A percentile compares a stretch with the other conserved stretches of the same genome.
Evolutionary conservation across 495 filamentous ascomycete genomes (phyloP).

Genomic region (Podospora fimiseda): DNA sequence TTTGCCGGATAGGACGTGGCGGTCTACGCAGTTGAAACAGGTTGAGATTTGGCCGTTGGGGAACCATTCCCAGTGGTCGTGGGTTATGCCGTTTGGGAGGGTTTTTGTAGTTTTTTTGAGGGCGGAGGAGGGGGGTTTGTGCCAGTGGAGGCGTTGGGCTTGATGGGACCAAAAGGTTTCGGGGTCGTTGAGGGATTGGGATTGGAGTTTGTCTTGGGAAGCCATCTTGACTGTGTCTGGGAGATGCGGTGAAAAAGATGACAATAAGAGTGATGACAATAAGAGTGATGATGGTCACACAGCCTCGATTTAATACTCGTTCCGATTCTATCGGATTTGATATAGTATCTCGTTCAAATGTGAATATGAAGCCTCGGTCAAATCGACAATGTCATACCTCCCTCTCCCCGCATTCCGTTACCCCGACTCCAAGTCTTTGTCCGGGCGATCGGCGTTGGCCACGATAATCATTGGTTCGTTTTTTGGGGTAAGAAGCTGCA

Average conservation of each 20-base stretch:
- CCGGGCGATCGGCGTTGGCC: too few relatives aligned
- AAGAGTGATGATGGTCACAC: too few relatives aligned
- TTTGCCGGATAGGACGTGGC: constrained; percentile 70
- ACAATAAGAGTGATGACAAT: not conserved
- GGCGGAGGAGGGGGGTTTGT: constrained; percentile 54
- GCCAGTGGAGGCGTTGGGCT: constrained; percentile 71
- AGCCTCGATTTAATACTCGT: too few relatives aligned
- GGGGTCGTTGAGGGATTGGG: constrained; percentile 53
- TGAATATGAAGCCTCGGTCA: too few relatives aligned
- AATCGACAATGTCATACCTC: not conserved
- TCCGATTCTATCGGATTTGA: too few relatives aligned
- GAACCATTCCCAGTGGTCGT: constrained; percentile 75
- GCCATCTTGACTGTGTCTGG: constrained; percentile 8
- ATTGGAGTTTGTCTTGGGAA: constrained; percentile 46
- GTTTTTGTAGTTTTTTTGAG: constrained; percentile 38
- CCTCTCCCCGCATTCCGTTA: constrained; percentile 14
- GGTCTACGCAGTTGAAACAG: constrained; percentile 82
- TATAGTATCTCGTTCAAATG: too few relatives aligned
- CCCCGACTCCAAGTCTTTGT: constrained; percentile 11
- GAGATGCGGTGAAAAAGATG: not conserved
- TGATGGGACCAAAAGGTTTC: constrained; percentile 73
- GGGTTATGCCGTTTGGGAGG: constrained; percentile 32
- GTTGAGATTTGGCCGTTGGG: constrained; percentile 84
- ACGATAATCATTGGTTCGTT: not conserved
- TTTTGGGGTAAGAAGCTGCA: too few relatives aligned